phyloP scores from a whole-genome alignment of 2,329 filamentous ascomycete genomes.

The Scedosporium boydii region DNA sequence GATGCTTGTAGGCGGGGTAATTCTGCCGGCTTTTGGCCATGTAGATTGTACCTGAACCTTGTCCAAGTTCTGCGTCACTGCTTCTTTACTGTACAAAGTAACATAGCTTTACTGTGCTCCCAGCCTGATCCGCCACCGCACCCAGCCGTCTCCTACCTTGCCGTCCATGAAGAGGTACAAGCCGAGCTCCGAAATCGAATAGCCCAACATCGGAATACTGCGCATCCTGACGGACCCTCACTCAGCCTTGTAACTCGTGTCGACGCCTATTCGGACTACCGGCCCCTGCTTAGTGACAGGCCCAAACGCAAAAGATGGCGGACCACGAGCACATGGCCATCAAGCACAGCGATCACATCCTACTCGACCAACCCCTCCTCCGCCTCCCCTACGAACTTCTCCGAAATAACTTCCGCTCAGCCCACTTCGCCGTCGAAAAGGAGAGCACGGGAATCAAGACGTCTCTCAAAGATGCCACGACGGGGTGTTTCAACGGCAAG shows the following conservation, averaged over 20 bases:
- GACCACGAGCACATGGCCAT: slow-evolving; percentile 56
- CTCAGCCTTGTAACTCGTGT: not conserved
- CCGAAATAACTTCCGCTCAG: slow-evolving; percentile 86
- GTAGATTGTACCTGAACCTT: not conserved
- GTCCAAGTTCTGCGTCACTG: not conserved
- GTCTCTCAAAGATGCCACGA: slow-evolving; percentile 53
- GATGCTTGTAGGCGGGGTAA: not conserved
- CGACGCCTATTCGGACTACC: not conserved
- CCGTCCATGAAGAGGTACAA: not conserved
- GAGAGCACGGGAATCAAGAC: slow-evolving; percentile 55
- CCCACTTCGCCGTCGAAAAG: slow-evolving; percentile 67
- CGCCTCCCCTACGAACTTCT: slow-evolving; percentile 88
- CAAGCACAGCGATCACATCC: slow-evolving; percentile 65
- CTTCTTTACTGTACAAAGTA: not conserved
- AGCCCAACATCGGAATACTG: not conserved
- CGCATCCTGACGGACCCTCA: not conserved
- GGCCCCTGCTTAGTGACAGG: not conserved
- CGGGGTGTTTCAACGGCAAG: slow-evolving; percentile 55
- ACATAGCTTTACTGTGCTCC: not conserved
- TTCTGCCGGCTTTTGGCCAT: not conserved
- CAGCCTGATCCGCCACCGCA: not conserved
- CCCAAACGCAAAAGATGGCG: slow-evolving; percentile 35
- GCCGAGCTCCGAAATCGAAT: not conserved
- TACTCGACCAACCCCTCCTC: slow-evolving; percentile 86
- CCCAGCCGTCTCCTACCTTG: not conserved